These are phyloP conservation scores for Ganoderma boninense DNA, from an alignment of 1,284 basidiomycete genomes.

Conservation along the genomic window DNA sequence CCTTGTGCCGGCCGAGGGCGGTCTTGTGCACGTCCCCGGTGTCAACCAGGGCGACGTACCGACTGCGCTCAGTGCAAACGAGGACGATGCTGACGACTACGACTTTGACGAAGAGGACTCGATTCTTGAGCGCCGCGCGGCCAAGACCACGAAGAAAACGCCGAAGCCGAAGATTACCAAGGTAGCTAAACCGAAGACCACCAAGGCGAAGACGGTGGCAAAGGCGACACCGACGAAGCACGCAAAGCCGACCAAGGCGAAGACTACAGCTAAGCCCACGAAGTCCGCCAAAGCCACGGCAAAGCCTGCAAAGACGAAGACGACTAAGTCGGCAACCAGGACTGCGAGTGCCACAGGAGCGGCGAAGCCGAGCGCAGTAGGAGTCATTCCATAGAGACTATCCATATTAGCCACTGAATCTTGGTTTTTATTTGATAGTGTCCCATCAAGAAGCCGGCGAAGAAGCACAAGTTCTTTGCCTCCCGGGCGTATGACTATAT, in stretches of 20 bases:
- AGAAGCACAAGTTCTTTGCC: background rate
- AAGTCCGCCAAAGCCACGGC: background rate
- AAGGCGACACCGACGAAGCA: background rate
- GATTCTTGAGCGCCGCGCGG: too few relatives aligned
- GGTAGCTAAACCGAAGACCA: background rate
- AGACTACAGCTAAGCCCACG: background rate
- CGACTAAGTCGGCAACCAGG: background rate
- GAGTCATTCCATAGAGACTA: background rate
- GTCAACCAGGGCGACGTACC: too few relatives aligned
- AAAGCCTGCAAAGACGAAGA: background rate
- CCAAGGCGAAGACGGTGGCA: background rate
- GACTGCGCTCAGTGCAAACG: too few relatives aligned
- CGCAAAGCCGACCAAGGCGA: background rate
- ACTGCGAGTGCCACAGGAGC: background rate
- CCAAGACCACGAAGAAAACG: background rate
- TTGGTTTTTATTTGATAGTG: background rate
- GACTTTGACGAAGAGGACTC: too few relatives aligned
- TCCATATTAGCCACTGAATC: too few relatives aligned
- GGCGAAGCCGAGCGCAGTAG: background rate
- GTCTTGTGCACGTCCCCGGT: too few relatives aligned
- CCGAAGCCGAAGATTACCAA: background rate
- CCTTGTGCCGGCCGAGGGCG: too few relatives aligned
- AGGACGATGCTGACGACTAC: too few relatives aligned
- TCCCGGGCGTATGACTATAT: background rate
- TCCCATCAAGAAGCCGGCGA: background rate